A percentile compares a stretch with the other conserved stretches of the same genome.
Evolutionary conservation across 164 flowering plant genomes (phyloP).

Genomic region (Piper longum): DNA sequence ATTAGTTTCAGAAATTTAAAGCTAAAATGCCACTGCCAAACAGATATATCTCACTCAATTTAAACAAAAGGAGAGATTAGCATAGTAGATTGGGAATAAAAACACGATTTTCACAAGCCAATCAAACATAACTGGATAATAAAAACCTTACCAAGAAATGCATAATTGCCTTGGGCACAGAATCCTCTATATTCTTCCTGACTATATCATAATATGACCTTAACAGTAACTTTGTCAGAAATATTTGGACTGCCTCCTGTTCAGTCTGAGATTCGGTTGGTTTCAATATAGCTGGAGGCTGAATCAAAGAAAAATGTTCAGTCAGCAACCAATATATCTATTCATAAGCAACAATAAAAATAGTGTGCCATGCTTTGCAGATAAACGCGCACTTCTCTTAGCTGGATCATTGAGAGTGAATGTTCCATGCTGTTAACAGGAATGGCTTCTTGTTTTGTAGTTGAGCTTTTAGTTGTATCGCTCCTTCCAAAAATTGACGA

Average conservation of each 20-base stretch:
- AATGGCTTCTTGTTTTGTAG: constrained; percentile 34
- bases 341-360: background rate
- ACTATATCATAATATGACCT: constrained; percentile 95
- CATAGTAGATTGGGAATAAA: no score
- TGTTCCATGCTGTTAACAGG: constrained; percentile 44
- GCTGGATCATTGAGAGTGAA: constrained; percentile 46
- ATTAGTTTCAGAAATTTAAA: no score
- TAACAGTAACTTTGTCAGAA: constrained; percentile 62
- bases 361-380: background rate
- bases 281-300: constrained; percentile 85
- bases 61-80: no score
- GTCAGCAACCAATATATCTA: background rate
- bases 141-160: constrained; percentile 64
- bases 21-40: no score
- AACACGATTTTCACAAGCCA: no score
- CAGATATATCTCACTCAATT: no score
- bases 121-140: no score
- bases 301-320: constrained; percentile 1
- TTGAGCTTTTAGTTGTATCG: constrained; percentile 15
- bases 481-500: constrained; percentile 71
- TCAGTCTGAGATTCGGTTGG: constrained; percentile 76
- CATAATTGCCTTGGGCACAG: constrained; percentile 92
- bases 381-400: constrained; percentile 52
- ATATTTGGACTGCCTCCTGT: constrained; percentile 67
- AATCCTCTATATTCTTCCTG: constrained; percentile 84